Evolutionary conservation across 129 eudicot species (phyloP).

Genomic region (Escallonia rubra): DNA sequence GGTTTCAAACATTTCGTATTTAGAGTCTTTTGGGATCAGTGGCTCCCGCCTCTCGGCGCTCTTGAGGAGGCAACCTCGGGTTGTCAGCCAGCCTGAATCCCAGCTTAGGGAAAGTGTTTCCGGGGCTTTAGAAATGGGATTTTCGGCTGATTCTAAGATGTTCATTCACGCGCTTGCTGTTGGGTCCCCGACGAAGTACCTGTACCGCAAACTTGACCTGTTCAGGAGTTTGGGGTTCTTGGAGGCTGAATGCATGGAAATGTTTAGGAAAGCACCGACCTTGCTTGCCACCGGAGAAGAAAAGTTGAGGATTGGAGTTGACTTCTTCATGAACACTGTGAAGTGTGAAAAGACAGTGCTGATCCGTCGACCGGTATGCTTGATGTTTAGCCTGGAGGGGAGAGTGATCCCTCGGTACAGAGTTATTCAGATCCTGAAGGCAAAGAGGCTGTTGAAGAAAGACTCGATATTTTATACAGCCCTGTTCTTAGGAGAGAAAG

Average conservation of each 20-base stretch:
- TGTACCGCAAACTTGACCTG: constrained; percentile 27
- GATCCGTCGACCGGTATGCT: constrained; percentile 17
- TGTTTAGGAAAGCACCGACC: constrained; percentile 35
- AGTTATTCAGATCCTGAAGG: constrained; percentile 28
- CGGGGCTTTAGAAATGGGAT: constrained; percentile 32
- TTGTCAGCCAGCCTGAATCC: constrained; percentile 20
- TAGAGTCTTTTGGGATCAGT: constrained; percentile 40
- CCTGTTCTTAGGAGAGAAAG: constrained; percentile 25
- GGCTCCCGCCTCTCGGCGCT: constrained; percentile 29
- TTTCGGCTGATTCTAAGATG: constrained; percentile 34
- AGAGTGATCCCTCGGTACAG: constrained; percentile 41
- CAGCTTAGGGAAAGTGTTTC: constrained; percentile 31
- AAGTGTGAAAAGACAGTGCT: constrained; percentile 24
- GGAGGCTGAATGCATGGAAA: constrained; percentile 21
- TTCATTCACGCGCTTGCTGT: constrained; percentile 34
- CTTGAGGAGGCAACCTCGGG: constrained; percentile 32
- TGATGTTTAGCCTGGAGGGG: constrained; percentile 38
- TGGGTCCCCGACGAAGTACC: constrained; percentile 22
- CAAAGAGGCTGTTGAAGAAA: constrained; percentile 30
- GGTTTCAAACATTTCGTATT: constrained; percentile 15
- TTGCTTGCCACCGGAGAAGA: constrained; percentile 30
- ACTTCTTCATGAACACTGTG: constrained; percentile 28
- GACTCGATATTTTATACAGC: constrained; percentile 18
- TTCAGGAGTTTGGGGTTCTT: constrained; percentile 34
- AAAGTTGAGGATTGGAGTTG: constrained; percentile 32